A percentile compares a stretch with the other conserved stretches of the same genome.
These are phyloP conservation scores for Dicorynia guianensis DNA, from an alignment of 306 rosid genomes.

Conservation along the genomic window DNA sequence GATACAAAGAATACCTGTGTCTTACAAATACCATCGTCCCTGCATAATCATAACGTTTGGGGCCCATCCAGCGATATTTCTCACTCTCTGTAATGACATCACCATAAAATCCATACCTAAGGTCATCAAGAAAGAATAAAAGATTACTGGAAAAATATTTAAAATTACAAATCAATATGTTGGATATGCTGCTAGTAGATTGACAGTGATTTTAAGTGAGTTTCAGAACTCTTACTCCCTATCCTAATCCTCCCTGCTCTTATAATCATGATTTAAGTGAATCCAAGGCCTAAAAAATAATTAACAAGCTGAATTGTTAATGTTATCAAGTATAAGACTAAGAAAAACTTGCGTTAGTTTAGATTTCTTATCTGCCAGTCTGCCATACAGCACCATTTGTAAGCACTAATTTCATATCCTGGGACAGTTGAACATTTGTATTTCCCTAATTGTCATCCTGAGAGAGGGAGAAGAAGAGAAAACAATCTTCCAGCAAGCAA, in stretches of 20 bases:
- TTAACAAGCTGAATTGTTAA: not conserved
- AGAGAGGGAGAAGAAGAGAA: not conserved
- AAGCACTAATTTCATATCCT: not conserved
- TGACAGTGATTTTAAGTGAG: not conserved
- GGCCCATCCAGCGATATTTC: conserved; percentile 98
- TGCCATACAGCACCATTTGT: not conserved
- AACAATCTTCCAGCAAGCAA: conserved; percentile 5
- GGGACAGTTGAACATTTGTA: not conserved
- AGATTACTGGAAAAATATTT: conserved; percentile 38
- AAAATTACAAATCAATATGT: conserved; percentile 23
- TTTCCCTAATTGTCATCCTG: conserved; percentile 1
- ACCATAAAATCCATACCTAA: conserved; percentile 97
- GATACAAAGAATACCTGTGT: conserved; percentile 63
- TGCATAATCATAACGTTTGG: conserved; percentile 89
- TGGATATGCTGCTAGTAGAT: conserved; percentile 23
- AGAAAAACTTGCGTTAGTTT: not conserved
- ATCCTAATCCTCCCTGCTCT: not conserved
- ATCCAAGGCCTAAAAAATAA: conserved; percentile 8
- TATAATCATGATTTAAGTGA: not conserved
- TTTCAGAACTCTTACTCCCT: not conserved
- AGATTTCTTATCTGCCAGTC: not conserved
- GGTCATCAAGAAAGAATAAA: conserved; percentile 38
- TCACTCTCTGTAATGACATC: conserved; percentile 96
- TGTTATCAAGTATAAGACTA: not conserved
- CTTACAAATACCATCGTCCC: conserved; percentile 87